These are phyloP conservation scores for Clitopilus hobsonii DNA, from an alignment of 768 basidiomycete species.

Conservation along the genomic window DNA sequence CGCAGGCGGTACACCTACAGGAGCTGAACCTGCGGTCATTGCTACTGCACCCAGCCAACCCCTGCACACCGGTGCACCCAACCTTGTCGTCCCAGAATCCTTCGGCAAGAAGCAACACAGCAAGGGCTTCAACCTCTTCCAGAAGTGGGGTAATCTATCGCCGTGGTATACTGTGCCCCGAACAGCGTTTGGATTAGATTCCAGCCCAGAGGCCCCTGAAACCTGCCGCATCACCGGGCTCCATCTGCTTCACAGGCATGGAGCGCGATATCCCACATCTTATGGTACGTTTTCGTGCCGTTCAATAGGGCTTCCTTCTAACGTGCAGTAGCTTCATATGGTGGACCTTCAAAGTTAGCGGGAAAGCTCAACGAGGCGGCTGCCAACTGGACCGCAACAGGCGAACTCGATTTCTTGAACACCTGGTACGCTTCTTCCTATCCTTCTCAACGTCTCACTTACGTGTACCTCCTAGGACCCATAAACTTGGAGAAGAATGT, in stretches of 20 bases:
- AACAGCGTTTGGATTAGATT: constrained; percentile 67
- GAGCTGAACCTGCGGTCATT: constrained; percentile 70
- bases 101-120: constrained; percentile 13
- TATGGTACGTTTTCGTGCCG: constrained; percentile 37
- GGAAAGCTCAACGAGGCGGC: constrained; percentile 50
- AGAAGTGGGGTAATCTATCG: constrained; percentile 79
- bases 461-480: constrained; percentile 51
- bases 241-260: constrained; percentile 80
- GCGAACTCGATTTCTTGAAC: constrained; percentile 72
- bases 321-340: constrained; percentile 43
- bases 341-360: constrained; percentile 57
- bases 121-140: constrained; percentile 60
- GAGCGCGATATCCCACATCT: constrained; percentile 67
- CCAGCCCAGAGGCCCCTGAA: constrained; percentile 63
- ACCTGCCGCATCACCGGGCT: constrained; percentile 69
- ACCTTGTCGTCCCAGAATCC: constrained; percentile 49
- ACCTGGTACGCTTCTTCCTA: constrained; percentile 52
- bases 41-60: constrained; percentile 78
- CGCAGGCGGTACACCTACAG: constrained; percentile 73
- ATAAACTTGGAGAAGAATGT: constrained; percentile 88
- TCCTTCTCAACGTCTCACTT: background rate
- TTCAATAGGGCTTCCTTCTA: constrained; percentile 1
- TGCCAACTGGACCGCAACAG: constrained; percentile 58
- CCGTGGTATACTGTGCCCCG: constrained; percentile 79
- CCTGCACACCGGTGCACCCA: constrained; percentile 62